Evolutionary conservation across 495 filamentous ascomycete genomes (phyloP).

Genomic region (Penicillium taxi): DNA sequence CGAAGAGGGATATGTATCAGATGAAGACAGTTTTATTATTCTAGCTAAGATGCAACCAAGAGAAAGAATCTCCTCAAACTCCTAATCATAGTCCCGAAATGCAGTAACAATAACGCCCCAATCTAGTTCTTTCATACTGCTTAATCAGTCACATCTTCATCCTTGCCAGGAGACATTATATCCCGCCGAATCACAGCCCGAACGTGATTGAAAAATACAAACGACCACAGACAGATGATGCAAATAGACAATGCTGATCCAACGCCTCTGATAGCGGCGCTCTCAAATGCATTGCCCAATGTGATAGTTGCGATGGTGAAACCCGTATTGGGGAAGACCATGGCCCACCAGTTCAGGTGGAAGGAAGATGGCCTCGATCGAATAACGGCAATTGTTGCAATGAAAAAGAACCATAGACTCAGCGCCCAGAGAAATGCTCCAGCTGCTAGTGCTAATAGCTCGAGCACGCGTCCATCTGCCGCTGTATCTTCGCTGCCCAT

Average conservation of each 20-base stretch:
- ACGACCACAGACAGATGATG: constrained; percentile 49
- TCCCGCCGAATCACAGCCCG: constrained; percentile 45
- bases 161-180: constrained; percentile 56
- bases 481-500: constrained; percentile 19
- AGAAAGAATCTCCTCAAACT: too few relatives aligned
- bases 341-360: constrained; percentile 44
- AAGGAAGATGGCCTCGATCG: constrained; percentile 43
- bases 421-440: constrained; percentile 63
- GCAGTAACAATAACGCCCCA: too few relatives aligned
- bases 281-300: constrained; percentile 34
- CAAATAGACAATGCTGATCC: constrained; percentile 39
- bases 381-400: constrained; percentile 48
- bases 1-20: too few relatives aligned
- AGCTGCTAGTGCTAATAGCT: constrained; percentile 40
- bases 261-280: constrained; percentile 32
- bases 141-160: constrained; percentile 58
- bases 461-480: constrained; percentile 33
- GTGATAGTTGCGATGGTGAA: constrained; percentile 42
- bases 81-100: too few relatives aligned
- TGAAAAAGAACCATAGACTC: constrained; percentile 64
- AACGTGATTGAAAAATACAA: constrained; percentile 47
- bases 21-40: too few relatives aligned
- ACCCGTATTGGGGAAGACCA: constrained; percentile 44
- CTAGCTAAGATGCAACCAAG: too few relatives aligned
- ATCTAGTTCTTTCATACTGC: too few relatives aligned